These are phyloP conservation scores for Violaceomyces palustris DNA, from an alignment of 1,284 basidiomycete species.

Conservation along the genomic window DNA sequence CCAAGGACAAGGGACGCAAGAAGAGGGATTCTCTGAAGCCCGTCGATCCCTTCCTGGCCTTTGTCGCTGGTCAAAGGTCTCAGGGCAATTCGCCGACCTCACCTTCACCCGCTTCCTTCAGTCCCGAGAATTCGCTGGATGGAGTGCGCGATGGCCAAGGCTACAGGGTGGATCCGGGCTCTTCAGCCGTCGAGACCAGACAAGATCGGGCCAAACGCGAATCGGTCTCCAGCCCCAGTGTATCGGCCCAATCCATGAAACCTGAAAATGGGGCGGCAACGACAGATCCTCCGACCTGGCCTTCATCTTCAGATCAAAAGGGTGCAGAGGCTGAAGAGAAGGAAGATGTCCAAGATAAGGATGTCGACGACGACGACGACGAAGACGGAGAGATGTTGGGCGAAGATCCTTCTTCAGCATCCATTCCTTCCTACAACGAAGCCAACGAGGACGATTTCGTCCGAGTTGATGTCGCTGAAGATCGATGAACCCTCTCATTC, in stretches of 20 bases:
- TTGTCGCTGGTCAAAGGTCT: conserved; percentile 28
- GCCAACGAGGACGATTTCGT: conserved; percentile 20
- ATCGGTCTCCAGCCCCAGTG: not conserved
- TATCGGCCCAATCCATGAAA: not conserved
- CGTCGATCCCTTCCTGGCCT: conserved; percentile 35
- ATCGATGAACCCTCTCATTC: not conserved
- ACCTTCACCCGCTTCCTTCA: not conserved
- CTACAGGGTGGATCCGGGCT: conserved; percentile 1
- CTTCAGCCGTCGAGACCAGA: too few species aligned
- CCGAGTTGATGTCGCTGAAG: conserved; percentile 6
- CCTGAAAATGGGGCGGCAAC: not conserved
- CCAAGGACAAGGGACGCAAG: too few species aligned
- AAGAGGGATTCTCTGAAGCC: too few species aligned
- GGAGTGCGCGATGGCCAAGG: conserved; percentile 12
- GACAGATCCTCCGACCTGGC: not conserved
- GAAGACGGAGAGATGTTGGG: conserved; percentile 22
- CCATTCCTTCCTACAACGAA: not conserved
- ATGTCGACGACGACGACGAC: not conserved
- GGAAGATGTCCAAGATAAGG: not conserved
- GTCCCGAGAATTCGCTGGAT: conserved; percentile 1
- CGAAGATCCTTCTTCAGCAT: conserved; percentile 1
- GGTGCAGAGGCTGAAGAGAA: not conserved
- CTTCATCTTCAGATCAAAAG: not conserved
- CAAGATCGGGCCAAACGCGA: too few species aligned
- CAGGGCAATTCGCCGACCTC: conserved; percentile 11